Evolutionary conservation across 169 alveolate species (phyloP).

Genomic region (Plasmodium adleri): DNA sequence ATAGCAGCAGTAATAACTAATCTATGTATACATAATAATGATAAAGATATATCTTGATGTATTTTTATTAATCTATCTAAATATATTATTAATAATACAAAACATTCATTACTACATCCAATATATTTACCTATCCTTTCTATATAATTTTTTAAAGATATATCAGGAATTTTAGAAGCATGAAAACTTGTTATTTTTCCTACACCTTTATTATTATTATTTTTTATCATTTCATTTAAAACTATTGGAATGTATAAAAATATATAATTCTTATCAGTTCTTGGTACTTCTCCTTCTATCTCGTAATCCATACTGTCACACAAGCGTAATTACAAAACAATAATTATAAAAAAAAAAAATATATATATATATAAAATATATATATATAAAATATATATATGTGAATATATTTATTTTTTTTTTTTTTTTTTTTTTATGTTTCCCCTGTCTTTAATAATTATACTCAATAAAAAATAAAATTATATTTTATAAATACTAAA

Average conservation of each 20-base stretch:
- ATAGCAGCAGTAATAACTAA: slow-evolving; percentile 91
- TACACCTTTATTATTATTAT: slow-evolving; percentile 15
- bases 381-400: not conserved
- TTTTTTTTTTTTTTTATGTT: too few relatives aligned
- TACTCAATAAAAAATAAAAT: too few relatives aligned
- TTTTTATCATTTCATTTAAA: slow-evolving; percentile 28
- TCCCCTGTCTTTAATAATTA: too few relatives aligned
- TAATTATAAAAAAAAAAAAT: not conserved
- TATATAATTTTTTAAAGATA: slow-evolving; percentile 88
- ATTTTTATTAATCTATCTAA: slow-evolving; percentile 85
- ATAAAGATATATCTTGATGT: slow-evolving; percentile 83
- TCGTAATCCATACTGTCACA: slow-evolving; percentile 9
- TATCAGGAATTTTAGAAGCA: slow-evolving; percentile 90
- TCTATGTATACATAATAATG: slow-evolving; percentile 90
- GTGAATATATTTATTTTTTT: not conserved
- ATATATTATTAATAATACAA: slow-evolving; percentile 89
- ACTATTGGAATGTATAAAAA: slow-evolving; percentile 39
- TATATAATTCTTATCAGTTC: slow-evolving; percentile 38
- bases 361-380: not conserved
- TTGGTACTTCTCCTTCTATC: slow-evolving; percentile 40
- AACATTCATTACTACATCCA: slow-evolving; percentile 91
- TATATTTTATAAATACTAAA: too few relatives aligned
- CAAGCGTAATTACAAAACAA: too few relatives aligned
- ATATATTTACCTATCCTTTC: slow-evolving; percentile 90
- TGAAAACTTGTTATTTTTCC: slow-evolving; percentile 89